Conservation (phyloP, 2,329 filamentous ascomycete species). For the Zasmidium angulare region DNA sequence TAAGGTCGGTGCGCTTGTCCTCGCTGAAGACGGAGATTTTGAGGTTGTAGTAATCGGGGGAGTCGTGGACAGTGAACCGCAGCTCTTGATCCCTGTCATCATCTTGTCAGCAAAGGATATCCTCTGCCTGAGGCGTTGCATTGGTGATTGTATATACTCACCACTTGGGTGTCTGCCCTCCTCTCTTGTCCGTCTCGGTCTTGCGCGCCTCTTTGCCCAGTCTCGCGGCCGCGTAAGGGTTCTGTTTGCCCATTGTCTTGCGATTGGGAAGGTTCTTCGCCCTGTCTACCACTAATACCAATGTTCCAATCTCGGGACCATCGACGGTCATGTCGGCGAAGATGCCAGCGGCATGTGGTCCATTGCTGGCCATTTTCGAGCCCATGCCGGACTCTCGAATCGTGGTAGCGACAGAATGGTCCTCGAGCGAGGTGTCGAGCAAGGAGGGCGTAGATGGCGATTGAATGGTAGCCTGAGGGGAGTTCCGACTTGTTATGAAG, state of each 20-base stretch:
- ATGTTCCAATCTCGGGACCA: slow-evolving; percentile 87
- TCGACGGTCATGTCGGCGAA: slow-evolving; percentile 93
- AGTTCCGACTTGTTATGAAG: slow-evolving; percentile 5
- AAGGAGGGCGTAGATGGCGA: neutral
- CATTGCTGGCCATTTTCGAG: slow-evolving; percentile 41
- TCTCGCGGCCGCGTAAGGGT: slow-evolving; percentile 91
- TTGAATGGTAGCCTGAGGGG: slow-evolving; percentile 1
- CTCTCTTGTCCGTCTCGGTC: slow-evolving; percentile 88
- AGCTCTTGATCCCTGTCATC: slow-evolving; percentile 86
- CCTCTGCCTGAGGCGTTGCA: neutral
- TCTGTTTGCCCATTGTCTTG: slow-evolving; percentile 97
- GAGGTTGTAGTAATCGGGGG: slow-evolving; percentile 90
- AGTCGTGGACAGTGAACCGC: slow-evolving; percentile 93
- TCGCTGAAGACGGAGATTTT: slow-evolving; percentile 98
- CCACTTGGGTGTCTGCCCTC: slow-evolving; percentile 95
- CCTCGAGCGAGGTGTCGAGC: neutral
- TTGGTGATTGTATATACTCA: slow-evolving; percentile 50
- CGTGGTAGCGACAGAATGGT: slow-evolving; percentile 1
- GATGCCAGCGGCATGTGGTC: slow-evolving; percentile 84
- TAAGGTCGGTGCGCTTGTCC: slow-evolving; percentile 95
- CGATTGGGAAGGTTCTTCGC: slow-evolving; percentile 96
- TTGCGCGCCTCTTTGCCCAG: slow-evolving; percentile 97
- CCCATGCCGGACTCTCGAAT: neutral
- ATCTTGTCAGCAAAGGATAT: slow-evolving; percentile 14
- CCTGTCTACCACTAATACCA: slow-evolving; percentile 88